Base-by-base conservation (phyloP, 208 protist genomes). In the Acanthamoeba triangularis region DNA sequence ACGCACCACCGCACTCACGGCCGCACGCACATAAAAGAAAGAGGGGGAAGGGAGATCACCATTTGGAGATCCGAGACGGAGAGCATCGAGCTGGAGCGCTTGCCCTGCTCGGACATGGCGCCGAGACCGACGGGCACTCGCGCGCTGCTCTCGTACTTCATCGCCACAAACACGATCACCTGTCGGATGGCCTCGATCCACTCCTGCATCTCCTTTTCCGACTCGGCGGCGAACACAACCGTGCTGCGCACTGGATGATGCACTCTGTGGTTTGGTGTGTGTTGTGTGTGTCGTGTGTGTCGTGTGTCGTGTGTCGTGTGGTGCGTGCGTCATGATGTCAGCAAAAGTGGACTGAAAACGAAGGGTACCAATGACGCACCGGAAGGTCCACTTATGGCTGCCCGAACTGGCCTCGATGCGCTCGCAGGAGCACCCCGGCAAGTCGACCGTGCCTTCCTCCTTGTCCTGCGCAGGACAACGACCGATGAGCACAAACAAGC, bases 311-410 rank as follows among this genome's bases (percentile, higher is more conserved):
- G 49, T 11, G n/a, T n/a, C n/a, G n/a, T n/a, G 41, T 47, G 5
- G 41, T 47, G 41, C 11, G 41, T 56, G 52, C 10, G 23, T 10
- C 8, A 67, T 33, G 25, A 67, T 10, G 61, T 67, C 61, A 67
- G 28, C 61, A 67, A 1, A 11, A 25, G 23, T 28, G 10, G 56
- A 61, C 13, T 23, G 37, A 13, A 52, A 49, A 35, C 11, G 28
- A 82, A 54, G 74, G 11, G 37, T 67, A 11, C 4, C 23, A 47
- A 82, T 54, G 23, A 82, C 74, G 11, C 25, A 82, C 74, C 74
- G 74, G 74, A 82, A 82, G 23, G 74, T 82, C 74, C 74, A 82
- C 74, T 82, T 82, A 16, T 82, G 74, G 74, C 41, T 82, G 33
- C 74, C 74, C 35, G 74, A 82, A 25, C 74, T 82, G 44, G 74